phyloP scores from a whole-genome alignment of 306 rosid species.

The Sphenostylis stenocarpa region DNA sequence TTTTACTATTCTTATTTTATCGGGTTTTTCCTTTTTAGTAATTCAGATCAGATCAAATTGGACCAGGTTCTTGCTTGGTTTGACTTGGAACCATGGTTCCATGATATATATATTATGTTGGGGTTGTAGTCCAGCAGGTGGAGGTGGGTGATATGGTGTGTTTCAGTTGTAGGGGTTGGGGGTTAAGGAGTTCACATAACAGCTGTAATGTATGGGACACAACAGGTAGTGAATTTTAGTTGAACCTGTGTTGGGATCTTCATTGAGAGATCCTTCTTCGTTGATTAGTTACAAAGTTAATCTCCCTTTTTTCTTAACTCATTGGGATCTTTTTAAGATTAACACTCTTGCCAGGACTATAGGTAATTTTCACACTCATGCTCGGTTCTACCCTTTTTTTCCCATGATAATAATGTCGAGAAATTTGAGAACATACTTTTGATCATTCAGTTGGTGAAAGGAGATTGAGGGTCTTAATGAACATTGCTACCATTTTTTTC shows the following conservation, averaged over 20 bases:
- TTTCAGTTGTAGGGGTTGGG: neutral
- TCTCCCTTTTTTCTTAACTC: neutral
- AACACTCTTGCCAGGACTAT: neutral
- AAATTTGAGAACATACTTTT: too few species aligned
- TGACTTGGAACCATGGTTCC: neutral
- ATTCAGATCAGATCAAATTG: neutral
- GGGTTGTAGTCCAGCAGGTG: neutral
- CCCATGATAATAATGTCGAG: too few species aligned
- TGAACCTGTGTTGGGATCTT: neutral
- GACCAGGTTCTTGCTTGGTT: neutral
- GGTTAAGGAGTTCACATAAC: neutral
- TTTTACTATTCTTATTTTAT: too few species aligned
- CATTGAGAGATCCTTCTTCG: neutral
- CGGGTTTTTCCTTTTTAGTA: neutral
- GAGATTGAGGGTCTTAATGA: neutral
- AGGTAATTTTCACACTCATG: neutral
- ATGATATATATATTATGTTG: neutral
- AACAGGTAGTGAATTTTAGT: neutral
- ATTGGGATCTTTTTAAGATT: neutral
- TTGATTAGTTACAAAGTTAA: neutral
- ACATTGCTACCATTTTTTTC: too few species aligned
- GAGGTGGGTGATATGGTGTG: neutral
- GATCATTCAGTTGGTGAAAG: neutral
- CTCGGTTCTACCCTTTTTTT: too few species aligned
- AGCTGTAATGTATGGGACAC: neutral